phyloP scores from a whole-genome alignment of 306 rosid genomes.

The Trichosanthes truncata region DNA sequence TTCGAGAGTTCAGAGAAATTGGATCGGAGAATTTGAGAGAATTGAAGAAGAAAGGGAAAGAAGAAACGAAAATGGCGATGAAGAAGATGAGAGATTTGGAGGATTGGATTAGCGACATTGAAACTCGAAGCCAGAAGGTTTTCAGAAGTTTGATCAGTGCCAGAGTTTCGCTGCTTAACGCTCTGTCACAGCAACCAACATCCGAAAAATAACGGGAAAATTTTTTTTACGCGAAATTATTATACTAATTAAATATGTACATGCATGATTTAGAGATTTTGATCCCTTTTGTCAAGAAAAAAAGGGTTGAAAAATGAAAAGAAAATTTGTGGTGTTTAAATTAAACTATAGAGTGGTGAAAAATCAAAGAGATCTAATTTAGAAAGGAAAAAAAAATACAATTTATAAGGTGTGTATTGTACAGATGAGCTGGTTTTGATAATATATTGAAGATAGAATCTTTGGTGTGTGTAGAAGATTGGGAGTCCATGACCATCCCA shows the following conservation, averaged over 20 bases:
- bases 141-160: conserved; percentile 64
- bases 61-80: conserved; percentile 39
- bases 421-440: neutral
- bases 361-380: neutral
- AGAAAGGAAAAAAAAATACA: neutral
- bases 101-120: conserved; percentile 29
- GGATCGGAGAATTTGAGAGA: conserved; percentile 20
- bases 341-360: neutral
- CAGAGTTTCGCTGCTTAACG: conserved; percentile 57
- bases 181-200: conserved; percentile 30
- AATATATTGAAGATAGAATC: neutral
- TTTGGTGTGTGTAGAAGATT: neutral
- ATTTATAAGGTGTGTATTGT: neutral
- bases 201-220: neutral
- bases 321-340: neutral
- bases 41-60: conserved; percentile 36
- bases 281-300: neutral
- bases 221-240: neutral
- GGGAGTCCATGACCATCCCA: neutral
- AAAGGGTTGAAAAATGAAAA: neutral
- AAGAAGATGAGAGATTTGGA: conserved; percentile 66
- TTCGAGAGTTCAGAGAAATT: conserved; percentile 30
- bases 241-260: neutral
- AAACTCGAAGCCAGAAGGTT: conserved; percentile 36
- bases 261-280: neutral